phyloP scores from a whole-genome alignment of 2,329 filamentous ascomycete species.

The Seiridium cupressi region DNA sequence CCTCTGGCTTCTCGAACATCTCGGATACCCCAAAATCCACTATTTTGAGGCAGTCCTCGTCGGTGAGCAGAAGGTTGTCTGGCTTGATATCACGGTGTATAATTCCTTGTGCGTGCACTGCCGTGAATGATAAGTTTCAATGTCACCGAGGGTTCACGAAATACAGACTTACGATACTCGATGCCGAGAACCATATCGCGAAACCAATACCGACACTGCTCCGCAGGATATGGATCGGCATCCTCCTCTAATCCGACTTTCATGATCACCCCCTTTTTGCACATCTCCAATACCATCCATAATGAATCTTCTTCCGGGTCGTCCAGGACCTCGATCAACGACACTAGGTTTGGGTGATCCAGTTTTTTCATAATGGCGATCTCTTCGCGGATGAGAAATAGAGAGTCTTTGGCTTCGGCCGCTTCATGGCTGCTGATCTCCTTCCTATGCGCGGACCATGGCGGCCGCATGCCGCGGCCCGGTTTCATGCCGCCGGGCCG shows the following conservation, averaged over 20 bases:
- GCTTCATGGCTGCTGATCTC: slow-evolving; percentile 40
- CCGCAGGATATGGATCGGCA: slow-evolving; percentile 78
- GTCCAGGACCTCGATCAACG: slow-evolving; percentile 89
- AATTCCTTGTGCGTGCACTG: slow-evolving; percentile 89
- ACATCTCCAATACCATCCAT: slow-evolving; percentile 99
- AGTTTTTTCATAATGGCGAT: slow-evolving; percentile 99
- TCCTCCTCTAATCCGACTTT: slow-evolving; percentile 84
- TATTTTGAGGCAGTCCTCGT: slow-evolving; percentile 92
- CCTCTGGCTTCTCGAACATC: slow-evolving; percentile 84
- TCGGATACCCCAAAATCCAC: slow-evolving; percentile 99
- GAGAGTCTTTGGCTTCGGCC: slow-evolving; percentile 65
- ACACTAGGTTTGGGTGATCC: slow-evolving; percentile 90
- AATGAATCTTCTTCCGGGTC: slow-evolving; percentile 93
- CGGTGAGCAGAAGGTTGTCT: slow-evolving; percentile 87
- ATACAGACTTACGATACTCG: slow-evolving; percentile 70
- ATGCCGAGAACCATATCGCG: slow-evolving; percentile 92
- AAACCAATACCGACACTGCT: slow-evolving; percentile 87
- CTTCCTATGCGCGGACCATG: slow-evolving; percentile 23
- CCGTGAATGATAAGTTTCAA: neutral
- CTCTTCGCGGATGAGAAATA: slow-evolving; percentile 90
- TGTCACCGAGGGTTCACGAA: neutral
- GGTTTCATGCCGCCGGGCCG: slow-evolving; percentile 43
- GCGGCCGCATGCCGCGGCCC: slow-evolving; percentile 23
- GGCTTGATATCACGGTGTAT: slow-evolving; percentile 98
- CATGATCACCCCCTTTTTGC: slow-evolving; percentile 97